A percentile compares a stretch with the other conserved stretches of the same genome.
These are phyloP conservation scores for Cenchrus purpureus DNA, from an alignment of 176 grass and related monocot genomes.

Conservation along the genomic window DNA sequence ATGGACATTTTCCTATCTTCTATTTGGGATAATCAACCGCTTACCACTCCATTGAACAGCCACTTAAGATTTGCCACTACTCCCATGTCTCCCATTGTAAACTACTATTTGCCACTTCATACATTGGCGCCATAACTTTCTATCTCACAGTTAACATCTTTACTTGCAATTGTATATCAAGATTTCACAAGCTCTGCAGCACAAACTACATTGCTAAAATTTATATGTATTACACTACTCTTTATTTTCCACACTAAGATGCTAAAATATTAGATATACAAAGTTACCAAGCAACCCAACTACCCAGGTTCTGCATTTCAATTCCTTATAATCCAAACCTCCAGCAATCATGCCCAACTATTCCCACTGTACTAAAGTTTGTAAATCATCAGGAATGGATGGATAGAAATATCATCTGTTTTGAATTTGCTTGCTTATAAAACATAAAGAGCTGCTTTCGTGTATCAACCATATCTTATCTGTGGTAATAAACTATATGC, in stretches of 20 bases:
- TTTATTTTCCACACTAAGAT: not conserved
- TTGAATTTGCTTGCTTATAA: constrained; percentile 18
- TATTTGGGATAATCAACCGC: not conserved
- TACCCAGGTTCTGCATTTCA: not conserved
- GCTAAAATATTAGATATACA: not conserved
- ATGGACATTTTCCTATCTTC: not conserved
- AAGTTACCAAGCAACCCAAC: not conserved
- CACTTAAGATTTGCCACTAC: not conserved
- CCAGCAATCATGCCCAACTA: constrained; percentile 9
- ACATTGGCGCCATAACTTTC: not conserved
- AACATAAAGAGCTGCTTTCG: not conserved
- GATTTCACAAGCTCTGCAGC: not conserved
- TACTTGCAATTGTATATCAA: not conserved
- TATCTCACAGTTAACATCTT: not conserved
- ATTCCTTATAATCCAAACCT: not conserved
- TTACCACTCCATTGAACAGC: not conserved
- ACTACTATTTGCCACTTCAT: not conserved
- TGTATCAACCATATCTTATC: not conserved
- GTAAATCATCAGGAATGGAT: not conserved
- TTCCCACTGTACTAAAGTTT: not conserved
- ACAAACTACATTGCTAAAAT: not conserved
- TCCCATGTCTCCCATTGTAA: no score
- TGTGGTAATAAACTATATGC: not conserved
- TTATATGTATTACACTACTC: not conserved
- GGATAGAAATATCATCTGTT: not conserved